Evolutionary conservation across 2,329 filamentous ascomycete species (phyloP).

Genomic region (Aspergillus chevalieri): DNA sequence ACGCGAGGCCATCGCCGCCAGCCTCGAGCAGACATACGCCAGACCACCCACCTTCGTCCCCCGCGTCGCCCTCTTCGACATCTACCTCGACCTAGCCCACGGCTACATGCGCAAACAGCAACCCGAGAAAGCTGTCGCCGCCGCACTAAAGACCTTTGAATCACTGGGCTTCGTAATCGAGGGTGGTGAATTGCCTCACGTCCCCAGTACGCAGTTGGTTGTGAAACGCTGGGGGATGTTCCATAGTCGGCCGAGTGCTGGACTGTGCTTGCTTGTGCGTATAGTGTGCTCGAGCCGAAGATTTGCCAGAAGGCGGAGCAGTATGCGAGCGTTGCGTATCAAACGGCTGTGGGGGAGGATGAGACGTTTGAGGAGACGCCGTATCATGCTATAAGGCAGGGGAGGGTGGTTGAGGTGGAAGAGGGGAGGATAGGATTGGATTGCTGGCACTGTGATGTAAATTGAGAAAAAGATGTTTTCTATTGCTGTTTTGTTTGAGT

Average conservation of each 20-base stretch:
- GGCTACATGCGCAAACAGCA: not conserved
- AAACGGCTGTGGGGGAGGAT: constrained; percentile 30
- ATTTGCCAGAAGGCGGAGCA: constrained; percentile 16
- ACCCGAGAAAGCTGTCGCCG: constrained; percentile 11
- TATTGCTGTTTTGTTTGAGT: no score
- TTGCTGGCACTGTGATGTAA: no score
- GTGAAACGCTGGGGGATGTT: constrained; percentile 26
- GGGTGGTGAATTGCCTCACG: constrained; percentile 10
- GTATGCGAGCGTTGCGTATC: constrained; percentile 29
- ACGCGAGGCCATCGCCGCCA: constrained; percentile 10
- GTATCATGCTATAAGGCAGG: no score
- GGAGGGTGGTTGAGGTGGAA: not conserved
- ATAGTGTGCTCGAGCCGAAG: constrained; percentile 13
- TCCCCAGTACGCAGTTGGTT: constrained; percentile 3
- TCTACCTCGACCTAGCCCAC: constrained; percentile 14
- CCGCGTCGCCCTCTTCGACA: constrained; percentile 12
- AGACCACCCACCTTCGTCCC: constrained; percentile 19
- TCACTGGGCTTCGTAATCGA: constrained; percentile 22
- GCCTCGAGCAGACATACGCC: constrained; percentile 17
- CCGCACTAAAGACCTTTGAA: constrained; percentile 16
- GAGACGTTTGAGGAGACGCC: constrained; percentile 20
- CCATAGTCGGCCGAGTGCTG: constrained; percentile 20
- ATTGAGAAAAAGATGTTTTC: no score
- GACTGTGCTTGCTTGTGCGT: constrained; percentile 19
- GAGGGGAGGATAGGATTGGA: not conserved